phyloP scores from a whole-genome alignment of 495 filamentous ascomycete species.

The Cudoniella acicularis region DNA sequence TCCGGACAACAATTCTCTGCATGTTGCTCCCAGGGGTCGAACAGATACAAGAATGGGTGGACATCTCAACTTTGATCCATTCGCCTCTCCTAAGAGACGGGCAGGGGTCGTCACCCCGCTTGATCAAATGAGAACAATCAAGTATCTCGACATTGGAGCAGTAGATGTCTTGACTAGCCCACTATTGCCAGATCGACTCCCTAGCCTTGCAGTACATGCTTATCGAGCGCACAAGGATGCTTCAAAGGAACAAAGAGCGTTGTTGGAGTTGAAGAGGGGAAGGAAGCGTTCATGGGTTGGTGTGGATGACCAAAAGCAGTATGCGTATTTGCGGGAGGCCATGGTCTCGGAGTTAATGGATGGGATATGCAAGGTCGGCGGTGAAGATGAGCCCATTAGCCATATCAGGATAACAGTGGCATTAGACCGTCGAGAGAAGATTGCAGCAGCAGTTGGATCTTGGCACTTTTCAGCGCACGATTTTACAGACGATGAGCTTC shows the following conservation, averaged over 20 bases:
- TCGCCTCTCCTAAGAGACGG: constrained; percentile 26
- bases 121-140: constrained; percentile 46
- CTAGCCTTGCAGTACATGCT: constrained; percentile 73
- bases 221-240: constrained; percentile 74
- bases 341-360: constrained; percentile 91
- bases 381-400: constrained; percentile 41
- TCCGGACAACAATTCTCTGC: constrained; percentile 8
- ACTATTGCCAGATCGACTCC: constrained; percentile 62
- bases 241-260: constrained; percentile 61
- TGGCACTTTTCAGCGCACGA: constrained; percentile 90
- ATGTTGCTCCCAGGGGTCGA: constrained; percentile 3
- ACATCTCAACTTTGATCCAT: constrained; percentile 26
- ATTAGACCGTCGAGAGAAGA: constrained; percentile 52
- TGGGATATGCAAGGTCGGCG: constrained; percentile 73
- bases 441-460: constrained; percentile 66
- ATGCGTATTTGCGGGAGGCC: constrained; percentile 77
- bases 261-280: constrained; percentile 60
- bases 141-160: constrained; percentile 80
- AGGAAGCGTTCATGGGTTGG: constrained; percentile 92
- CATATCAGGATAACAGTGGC: constrained; percentile 45
- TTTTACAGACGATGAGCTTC: constrained; percentile 83
- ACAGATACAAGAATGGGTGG: constrained; percentile 2
- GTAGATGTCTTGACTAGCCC: constrained; percentile 80
- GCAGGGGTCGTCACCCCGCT: constrained; percentile 30
- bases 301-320: constrained; percentile 80